phyloP scores from a whole-genome alignment of 2,329 filamentous ascomycete species.

The Neofusicoccum kwambonambiense region DNA sequence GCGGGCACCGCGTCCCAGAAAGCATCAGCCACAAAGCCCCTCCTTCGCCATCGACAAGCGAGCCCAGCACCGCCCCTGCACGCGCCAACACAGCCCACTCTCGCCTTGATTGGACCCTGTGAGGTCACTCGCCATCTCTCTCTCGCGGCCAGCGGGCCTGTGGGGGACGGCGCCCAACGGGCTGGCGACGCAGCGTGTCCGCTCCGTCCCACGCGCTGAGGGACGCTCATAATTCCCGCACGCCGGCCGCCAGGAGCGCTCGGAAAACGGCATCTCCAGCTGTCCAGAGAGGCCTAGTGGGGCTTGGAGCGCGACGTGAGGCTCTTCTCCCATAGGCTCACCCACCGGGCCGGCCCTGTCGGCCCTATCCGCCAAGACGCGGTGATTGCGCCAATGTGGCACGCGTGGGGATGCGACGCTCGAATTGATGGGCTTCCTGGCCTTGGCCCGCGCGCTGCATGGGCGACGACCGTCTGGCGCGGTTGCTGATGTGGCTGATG shows the following conservation, averaged over 20 bases:
- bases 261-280: slow-evolving; percentile 7
- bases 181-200: neutral
- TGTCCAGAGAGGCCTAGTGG: neutral
- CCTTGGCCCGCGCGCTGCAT: neutral
- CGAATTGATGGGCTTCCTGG: neutral
- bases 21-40: slow-evolving; percentile 7
- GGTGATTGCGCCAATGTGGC: slow-evolving; percentile 15
- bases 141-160: neutral
- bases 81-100: neutral
- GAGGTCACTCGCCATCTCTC: neutral
- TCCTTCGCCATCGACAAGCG: neutral
- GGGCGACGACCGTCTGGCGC: neutral
- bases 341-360: neutral
- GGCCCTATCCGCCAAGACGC: neutral
- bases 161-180: neutral
- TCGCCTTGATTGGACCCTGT: neutral
- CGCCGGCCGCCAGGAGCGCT: neutral
- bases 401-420: slow-evolving; percentile 1
- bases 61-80: slow-evolving; percentile 7
- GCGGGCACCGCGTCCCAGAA: neutral
- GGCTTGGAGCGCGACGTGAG: neutral
- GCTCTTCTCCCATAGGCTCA: slow-evolving; percentile 10
- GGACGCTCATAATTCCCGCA: neutral
- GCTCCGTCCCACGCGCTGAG: neutral
- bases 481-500: neutral